phyloP scores from a whole-genome alignment of 768 basidiomycete genomes.

The Boletus rubescentipes region DNA sequence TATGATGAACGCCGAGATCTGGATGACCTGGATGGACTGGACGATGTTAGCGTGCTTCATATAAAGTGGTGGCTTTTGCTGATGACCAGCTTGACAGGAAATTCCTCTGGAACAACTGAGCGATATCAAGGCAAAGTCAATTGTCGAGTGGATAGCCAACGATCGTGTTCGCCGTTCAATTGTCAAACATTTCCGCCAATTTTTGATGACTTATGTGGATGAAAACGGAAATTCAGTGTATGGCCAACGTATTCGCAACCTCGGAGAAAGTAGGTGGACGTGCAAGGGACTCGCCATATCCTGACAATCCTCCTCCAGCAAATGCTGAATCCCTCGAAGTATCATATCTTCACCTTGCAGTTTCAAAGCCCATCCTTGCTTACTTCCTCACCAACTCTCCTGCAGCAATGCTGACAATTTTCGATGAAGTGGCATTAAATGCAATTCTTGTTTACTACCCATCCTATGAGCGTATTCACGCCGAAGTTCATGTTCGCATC shows the following conservation, averaged over 20 bases:
- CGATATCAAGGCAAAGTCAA: slow-evolving; percentile 96
- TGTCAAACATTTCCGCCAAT: slow-evolving; percentile 89
- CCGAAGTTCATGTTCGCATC: slow-evolving; percentile 96
- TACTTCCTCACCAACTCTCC: slow-evolving; percentile 98
- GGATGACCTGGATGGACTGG: slow-evolving; percentile 88
- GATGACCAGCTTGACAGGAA: slow-evolving; percentile 52
- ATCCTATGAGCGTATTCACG: slow-evolving; percentile 93
- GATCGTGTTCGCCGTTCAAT: slow-evolving; percentile 90
- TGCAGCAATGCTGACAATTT: slow-evolving; percentile 86
- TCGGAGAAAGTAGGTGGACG: slow-evolving; percentile 82
- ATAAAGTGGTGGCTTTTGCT: slow-evolving; percentile 6
- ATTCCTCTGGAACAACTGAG: slow-evolving; percentile 93
- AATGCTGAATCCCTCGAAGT: slow-evolving; percentile 98
- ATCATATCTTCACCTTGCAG: slow-evolving; percentile 91
- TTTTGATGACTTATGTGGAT: slow-evolving; percentile 94
- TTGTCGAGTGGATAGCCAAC: slow-evolving; percentile 96
- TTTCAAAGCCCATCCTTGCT: slow-evolving; percentile 91
- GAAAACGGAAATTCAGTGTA: slow-evolving; percentile 91
- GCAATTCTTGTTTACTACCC: slow-evolving; percentile 96
- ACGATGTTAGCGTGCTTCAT: slow-evolving; percentile 59
- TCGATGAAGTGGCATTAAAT: slow-evolving; percentile 92
- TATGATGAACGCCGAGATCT: slow-evolving; percentile 91
- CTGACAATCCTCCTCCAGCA: slow-evolving; percentile 45
- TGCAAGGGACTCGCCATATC: slow-evolving; percentile 2
- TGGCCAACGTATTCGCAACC: slow-evolving; percentile 86